Evolutionary conservation across 176 grass and related monocot genomes (phyloP).

Genomic region (Triticum monococcum): DNA sequence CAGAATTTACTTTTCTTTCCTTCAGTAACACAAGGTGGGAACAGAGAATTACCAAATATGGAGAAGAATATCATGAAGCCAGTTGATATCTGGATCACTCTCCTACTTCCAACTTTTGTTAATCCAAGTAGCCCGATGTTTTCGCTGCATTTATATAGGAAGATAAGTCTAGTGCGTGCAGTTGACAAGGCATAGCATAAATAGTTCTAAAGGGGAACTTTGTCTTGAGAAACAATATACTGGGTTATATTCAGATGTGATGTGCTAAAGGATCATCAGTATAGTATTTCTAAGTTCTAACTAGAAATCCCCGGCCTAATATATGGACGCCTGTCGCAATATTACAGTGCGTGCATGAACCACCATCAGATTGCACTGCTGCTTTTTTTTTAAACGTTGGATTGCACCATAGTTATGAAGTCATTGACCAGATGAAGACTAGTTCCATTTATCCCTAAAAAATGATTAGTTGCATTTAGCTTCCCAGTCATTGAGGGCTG

Average conservation of each 20-base stretch:
- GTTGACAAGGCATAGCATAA: slow-evolving; percentile 13
- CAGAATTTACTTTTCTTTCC: background rate
- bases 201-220: background rate
- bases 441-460: background rate
- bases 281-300: slow-evolving; percentile 1
- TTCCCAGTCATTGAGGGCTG: background rate
- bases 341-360: background rate
- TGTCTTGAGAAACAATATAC: background rate
- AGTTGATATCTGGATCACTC: slow-evolving; percentile 90
- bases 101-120: slow-evolving; percentile 90
- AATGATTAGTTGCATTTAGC: background rate
- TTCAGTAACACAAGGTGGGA: slow-evolving; percentile 21
- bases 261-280: background rate
- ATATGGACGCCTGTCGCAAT: background rate
- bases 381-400: background rate
- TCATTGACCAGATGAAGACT: background rate
- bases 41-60: slow-evolving; percentile 71
- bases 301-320: background rate
- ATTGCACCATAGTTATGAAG: background rate
- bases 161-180: background rate
- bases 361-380: background rate
- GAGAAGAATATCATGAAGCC: slow-evolving; percentile 99
- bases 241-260: background rate
- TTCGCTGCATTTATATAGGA: slow-evolving; percentile 60
- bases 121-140: slow-evolving; percentile 91